Conservation (phyloP, 805 yeast species). For the Cyberlindnera maritima region DNA sequence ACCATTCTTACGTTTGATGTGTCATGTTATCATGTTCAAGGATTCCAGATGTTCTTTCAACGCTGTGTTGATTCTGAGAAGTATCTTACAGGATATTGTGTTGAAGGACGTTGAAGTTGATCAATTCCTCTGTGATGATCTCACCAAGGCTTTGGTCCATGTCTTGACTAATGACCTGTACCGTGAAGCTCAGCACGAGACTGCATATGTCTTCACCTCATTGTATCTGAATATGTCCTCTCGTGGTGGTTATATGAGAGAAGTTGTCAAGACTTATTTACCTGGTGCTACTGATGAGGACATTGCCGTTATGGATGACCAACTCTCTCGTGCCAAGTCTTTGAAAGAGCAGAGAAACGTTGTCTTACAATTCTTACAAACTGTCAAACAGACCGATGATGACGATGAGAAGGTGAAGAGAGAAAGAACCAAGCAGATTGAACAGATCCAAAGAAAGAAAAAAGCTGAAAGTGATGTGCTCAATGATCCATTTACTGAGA, state of each 20-base stretch:
- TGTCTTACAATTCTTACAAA: slow-evolving; percentile 70
- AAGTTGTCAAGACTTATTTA: slow-evolving; percentile 50
- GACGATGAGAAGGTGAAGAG: slow-evolving; percentile 43
- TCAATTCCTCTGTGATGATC: slow-evolving; percentile 49
- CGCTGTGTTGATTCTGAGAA: slow-evolving; percentile 76
- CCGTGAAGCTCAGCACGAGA: slow-evolving; percentile 86
- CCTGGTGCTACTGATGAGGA: slow-evolving; percentile 55
- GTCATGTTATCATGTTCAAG: slow-evolving; percentile 75
- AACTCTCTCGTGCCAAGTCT: slow-evolving; percentile 61
- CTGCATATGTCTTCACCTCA: slow-evolving; percentile 82
- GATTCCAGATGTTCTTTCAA: slow-evolving; percentile 94
- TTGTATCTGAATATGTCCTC: slow-evolving; percentile 71
- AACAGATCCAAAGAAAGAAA: slow-evolving; percentile 48
- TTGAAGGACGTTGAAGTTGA: slow-evolving; percentile 75
- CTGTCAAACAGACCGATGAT: slow-evolving; percentile 49
- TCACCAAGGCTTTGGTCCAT: slow-evolving; percentile 66
- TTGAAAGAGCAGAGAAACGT: slow-evolving; percentile 79
- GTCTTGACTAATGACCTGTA: slow-evolving; percentile 74
- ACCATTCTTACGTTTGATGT: slow-evolving; percentile 70
- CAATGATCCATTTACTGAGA: slow-evolving; percentile 72
- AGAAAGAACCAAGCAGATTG: slow-evolving; percentile 53
- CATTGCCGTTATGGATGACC: slow-evolving; percentile 59
- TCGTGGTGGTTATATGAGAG: slow-evolving; percentile 66
- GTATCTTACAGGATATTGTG: slow-evolving; percentile 66
- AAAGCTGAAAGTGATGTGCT: slow-evolving; percentile 49